phyloP scores from a whole-genome alignment of 306 rosid species.

The Ochetophila trinervis region DNA sequence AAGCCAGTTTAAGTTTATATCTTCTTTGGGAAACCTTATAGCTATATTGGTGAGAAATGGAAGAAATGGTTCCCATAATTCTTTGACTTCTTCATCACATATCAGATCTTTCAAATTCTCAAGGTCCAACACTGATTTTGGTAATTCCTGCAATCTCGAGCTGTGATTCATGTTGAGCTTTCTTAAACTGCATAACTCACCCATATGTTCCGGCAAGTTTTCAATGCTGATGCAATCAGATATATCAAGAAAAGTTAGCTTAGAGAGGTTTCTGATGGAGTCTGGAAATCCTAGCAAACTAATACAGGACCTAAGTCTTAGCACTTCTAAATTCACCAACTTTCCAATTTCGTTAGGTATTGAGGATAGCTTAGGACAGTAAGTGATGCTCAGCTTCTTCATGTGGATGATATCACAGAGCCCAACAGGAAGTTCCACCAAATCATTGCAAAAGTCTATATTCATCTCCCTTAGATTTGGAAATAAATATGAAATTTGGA shows the following conservation, averaged over 20 bases:
- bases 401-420: conserved; percentile 32
- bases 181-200: conserved; percentile 30
- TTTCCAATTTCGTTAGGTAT: conserved; percentile 47
- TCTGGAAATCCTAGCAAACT: conserved; percentile 41
- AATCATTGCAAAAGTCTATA: conserved; percentile 51
- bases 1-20: conserved; percentile 47
- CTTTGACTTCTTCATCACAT: conserved; percentile 49
- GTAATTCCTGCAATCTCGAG: conserved; percentile 35
- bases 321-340: conserved; percentile 39
- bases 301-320: conserved; percentile 56
- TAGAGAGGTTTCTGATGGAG: conserved; percentile 30
- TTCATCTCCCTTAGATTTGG: conserved; percentile 53
- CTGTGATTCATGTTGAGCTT: conserved; percentile 42
- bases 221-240: conserved; percentile 49
- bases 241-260: conserved; percentile 46
- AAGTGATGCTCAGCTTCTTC: conserved; percentile 52
- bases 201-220: conserved; percentile 46
- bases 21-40: conserved; percentile 27
- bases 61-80: conserved; percentile 25
- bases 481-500: conserved; percentile 30
- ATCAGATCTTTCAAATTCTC: conserved; percentile 32
- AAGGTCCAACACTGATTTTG: conserved; percentile 39
- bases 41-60: background rate
- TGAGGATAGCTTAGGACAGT: conserved; percentile 47
- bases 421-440: conserved; percentile 43